Evolutionary conservation across 129 eudicot genomes (phyloP).

Genomic region (Saussurea involucrata): DNA sequence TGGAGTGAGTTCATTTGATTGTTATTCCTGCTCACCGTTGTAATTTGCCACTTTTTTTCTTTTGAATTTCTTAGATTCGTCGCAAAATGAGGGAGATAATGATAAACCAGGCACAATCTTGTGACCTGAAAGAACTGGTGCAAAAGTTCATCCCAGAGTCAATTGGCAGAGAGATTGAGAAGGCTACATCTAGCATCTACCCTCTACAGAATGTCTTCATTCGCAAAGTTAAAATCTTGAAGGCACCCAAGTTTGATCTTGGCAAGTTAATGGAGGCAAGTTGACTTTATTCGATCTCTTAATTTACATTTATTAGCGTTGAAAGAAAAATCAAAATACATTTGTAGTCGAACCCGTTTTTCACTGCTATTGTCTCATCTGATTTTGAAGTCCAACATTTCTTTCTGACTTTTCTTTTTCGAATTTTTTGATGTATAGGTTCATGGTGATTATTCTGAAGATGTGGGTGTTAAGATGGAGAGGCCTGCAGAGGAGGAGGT

Average conservation of each 20-base stretch:
- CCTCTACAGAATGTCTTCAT: slow-evolving; percentile 77
- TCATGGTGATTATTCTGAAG: slow-evolving; percentile 75
- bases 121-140: slow-evolving; percentile 74
- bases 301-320: neutral
- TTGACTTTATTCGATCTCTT: neutral
- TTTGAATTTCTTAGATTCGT: slow-evolving; percentile 46
- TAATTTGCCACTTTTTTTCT: neutral
- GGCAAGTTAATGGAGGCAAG: slow-evolving; percentile 78
- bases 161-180: slow-evolving; percentile 75
- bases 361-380: neutral
- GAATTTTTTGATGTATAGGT: slow-evolving; percentile 31
- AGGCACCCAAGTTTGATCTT: slow-evolving; percentile 81
- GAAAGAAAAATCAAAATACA: neutral
- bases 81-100: slow-evolving; percentile 83
- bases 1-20: neutral
- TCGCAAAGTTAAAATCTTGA: slow-evolving; percentile 76
- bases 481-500: slow-evolving; percentile 63
- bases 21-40: neutral
- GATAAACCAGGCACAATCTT: slow-evolving; percentile 73
- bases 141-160: slow-evolving; percentile 73
- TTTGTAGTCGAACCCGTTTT: neutral
- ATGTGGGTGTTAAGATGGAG: slow-evolving; percentile 64
- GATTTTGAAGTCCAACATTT: neutral
- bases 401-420: neutral
- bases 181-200: slow-evolving; percentile 82